phyloP scores from a whole-genome alignment of 441 rosid species.

The Corymbia citriodora region DNA sequence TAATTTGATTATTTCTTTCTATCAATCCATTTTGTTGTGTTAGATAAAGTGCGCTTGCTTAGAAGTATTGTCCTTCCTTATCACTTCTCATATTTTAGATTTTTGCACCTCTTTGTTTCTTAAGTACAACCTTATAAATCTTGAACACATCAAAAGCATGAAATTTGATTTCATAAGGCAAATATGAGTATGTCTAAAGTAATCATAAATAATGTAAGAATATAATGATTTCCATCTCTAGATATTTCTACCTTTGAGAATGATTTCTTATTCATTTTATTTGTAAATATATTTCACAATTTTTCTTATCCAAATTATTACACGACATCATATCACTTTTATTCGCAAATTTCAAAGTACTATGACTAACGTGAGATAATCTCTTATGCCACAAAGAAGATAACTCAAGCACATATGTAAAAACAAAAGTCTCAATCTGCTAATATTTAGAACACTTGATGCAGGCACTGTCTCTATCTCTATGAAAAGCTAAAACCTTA shows the following conservation, averaged over 20 bases:
- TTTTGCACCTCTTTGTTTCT: neutral
- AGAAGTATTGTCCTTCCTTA: neutral
- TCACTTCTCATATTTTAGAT: neutral
- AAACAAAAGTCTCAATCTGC: neutral
- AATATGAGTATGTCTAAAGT: neutral
- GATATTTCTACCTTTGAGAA: neutral
- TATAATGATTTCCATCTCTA: neutral
- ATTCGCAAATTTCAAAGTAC: neutral
- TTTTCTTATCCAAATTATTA: neutral
- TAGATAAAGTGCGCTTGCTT: neutral
- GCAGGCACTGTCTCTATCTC: neutral
- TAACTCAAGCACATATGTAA: neutral
- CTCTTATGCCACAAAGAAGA: neutral
- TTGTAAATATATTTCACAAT: neutral
- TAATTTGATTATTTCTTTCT: neutral
- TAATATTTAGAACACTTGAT: neutral
- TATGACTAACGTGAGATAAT: neutral
- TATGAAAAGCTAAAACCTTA: neutral
- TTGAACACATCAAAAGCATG: neutral
- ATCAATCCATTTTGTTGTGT: neutral
- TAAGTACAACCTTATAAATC: neutral
- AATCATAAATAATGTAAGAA: neutral
- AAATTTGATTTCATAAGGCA: neutral
- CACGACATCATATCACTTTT: neutral
- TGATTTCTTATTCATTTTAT: neutral